Evolutionary conservation across 2,329 filamentous ascomycete genomes (phyloP).

Genomic region (Chrysoporthe puriensis): DNA sequence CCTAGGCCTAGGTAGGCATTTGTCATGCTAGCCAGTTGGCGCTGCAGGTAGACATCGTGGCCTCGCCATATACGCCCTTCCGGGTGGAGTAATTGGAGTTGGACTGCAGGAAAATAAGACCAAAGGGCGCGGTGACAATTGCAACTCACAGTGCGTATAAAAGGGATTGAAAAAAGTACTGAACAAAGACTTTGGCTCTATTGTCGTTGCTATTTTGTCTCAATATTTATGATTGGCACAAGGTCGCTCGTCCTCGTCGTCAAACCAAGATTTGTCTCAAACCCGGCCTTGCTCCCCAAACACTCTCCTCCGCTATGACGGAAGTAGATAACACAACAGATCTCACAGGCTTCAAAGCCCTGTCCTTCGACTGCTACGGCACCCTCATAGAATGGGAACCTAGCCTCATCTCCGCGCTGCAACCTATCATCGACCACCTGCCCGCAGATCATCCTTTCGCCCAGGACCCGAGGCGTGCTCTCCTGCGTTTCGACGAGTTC

Average conservation of each 20-base stretch:
- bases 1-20: neutral
- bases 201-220: neutral
- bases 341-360: slow-evolving; percentile 41
- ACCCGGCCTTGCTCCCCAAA: too few species aligned
- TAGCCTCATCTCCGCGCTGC: slow-evolving; percentile 62
- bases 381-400: slow-evolving; percentile 79
- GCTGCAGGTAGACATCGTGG: neutral
- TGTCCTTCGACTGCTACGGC: slow-evolving; percentile 80
- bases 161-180: neutral
- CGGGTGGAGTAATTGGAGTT: slow-evolving; percentile 12
- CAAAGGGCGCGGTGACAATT: slow-evolving; percentile 1
- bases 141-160: neutral
- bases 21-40: neutral
- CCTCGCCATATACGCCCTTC: slow-evolving; percentile 4
- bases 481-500: slow-evolving; percentile 47
- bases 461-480: slow-evolving; percentile 45
- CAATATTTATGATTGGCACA: neutral
- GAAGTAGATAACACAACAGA: slow-evolving; percentile 19
- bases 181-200: neutral
- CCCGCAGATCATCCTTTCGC: slow-evolving; percentile 42
- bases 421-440: slow-evolving; percentile 51
- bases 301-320: slow-evolving; percentile 14
- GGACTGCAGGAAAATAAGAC: neutral
- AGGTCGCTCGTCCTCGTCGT: neutral
- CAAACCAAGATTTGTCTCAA: neutral